Percentiles rank a stretch among this genome's conserved stretches.
phyloP scores from a whole-genome alignment of 352 stramenopile genomes.

The Globisporangium middletonii region DNA sequence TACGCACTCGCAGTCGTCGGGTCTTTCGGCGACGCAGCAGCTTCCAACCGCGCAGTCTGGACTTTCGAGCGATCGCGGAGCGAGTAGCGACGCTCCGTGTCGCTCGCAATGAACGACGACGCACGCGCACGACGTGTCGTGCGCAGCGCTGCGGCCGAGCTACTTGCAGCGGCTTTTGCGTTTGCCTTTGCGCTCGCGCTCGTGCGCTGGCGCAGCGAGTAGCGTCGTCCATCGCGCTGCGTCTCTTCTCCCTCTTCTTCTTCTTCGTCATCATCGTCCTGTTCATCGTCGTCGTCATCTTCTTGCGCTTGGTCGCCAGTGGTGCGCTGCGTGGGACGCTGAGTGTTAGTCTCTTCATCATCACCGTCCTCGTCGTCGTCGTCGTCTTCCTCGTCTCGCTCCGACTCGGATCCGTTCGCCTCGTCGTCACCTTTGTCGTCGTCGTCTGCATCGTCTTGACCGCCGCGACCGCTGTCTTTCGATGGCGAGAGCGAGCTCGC shows the following conservation, averaged over 20 bases:
- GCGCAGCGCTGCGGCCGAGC: background rate
- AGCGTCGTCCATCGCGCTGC: slow-evolving; percentile 9
- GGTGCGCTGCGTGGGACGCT: slow-evolving; percentile 5
- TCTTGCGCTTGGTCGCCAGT: slow-evolving; percentile 5
- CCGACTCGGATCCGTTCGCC: background rate
- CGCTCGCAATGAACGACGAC: slow-evolving; percentile 17
- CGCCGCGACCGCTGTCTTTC: slow-evolving; percentile 13
- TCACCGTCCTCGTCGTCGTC: slow-evolving; percentile 21
- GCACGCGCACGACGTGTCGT: slow-evolving; percentile 3
- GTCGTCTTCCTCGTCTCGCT: slow-evolving; percentile 11
- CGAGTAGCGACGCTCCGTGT: slow-evolving; percentile 46
- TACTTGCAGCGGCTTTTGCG: background rate
- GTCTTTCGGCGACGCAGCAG: slow-evolving; percentile 22
- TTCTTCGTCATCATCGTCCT: slow-evolving; percentile 4
- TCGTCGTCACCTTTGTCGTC: slow-evolving; percentile 14
- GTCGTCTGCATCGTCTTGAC: slow-evolving; percentile 21
- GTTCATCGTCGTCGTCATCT: slow-evolving; percentile 23
- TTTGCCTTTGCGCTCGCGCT: slow-evolving; percentile 5
- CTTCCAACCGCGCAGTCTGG: slow-evolving; percentile 9
- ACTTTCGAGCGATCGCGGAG: slow-evolving; percentile 71
- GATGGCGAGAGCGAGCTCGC: slow-evolving; percentile 25
- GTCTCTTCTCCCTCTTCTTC: slow-evolving; percentile 1
- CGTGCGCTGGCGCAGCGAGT: slow-evolving; percentile 9
- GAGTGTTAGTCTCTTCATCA: slow-evolving; percentile 9
- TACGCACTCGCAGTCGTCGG: slow-evolving; percentile 35